phyloP scores from a whole-genome alignment of 805 yeast genomes.

The Starmera quercuum region DNA sequence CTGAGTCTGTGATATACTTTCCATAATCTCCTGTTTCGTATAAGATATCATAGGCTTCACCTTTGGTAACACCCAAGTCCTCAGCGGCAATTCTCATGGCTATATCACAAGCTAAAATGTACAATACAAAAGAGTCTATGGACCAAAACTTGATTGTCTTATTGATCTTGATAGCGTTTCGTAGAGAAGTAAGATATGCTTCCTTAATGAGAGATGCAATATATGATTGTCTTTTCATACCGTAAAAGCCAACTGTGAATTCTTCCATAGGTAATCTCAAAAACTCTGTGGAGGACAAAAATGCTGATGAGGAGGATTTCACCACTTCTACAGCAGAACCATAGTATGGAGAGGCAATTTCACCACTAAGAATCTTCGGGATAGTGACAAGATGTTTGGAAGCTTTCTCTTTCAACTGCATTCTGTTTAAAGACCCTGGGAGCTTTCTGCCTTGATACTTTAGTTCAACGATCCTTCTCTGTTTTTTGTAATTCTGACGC shows the following conservation, averaged over 20 bases:
- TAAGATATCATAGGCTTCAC: conserved; percentile 39
- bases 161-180: conserved; percentile 21
- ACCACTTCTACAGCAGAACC: conserved; percentile 36
- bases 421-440: conserved; percentile 21
- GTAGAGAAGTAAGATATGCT: conserved; percentile 24
- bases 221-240: conserved; percentile 46
- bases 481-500: conserved; percentile 8
- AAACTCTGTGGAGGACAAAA: conserved; percentile 34
- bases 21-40: conserved; percentile 44
- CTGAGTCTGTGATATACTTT: conserved; percentile 17
- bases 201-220: conserved; percentile 38
- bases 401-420: conserved; percentile 22
- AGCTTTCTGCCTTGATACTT: conserved; percentile 14
- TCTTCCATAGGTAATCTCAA: conserved; percentile 35
- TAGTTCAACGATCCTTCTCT: conserved; percentile 7
- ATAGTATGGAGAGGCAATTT: conserved; percentile 40
- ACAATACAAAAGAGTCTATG: conserved; percentile 41
- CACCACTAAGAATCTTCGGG: conserved; percentile 35
- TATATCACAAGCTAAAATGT: conserved; percentile 59
- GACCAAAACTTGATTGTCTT: conserved; percentile 57
- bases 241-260: conserved; percentile 55
- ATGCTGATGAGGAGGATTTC: conserved; percentile 29
- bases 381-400: conserved; percentile 25
- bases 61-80: conserved; percentile 32
- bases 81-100: conserved; percentile 41